phyloP scores from a whole-genome alignment of 2,329 filamentous ascomycete genomes.

The Coniochaeta prunicola region DNA sequence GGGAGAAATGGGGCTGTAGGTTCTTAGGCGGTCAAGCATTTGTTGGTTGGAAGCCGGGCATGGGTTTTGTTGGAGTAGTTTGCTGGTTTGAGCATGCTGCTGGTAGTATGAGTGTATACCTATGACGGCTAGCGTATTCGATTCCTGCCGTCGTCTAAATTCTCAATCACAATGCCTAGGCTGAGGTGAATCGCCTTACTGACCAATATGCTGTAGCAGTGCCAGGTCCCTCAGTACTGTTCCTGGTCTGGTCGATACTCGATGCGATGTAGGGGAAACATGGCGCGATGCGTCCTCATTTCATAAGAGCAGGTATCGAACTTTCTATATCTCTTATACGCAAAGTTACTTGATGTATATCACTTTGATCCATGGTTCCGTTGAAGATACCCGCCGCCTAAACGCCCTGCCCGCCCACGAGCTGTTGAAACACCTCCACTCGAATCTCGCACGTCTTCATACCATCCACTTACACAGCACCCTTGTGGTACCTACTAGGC shows the following conservation, averaged over 20 bases:
- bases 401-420: not conserved
- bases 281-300: no score
- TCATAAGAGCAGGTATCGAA: no score
- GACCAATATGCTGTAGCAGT: no score
- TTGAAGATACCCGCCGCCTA: not conserved
- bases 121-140: not conserved
- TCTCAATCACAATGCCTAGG: no score
- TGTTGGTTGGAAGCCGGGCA: not conserved
- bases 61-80: not conserved
- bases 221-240: no score
- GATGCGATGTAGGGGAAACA: no score
- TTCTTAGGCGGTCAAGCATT: not conserved
- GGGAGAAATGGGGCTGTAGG: not conserved
- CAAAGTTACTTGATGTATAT: no score
- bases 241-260: no score
- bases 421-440: not conserved
- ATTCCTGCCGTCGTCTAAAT: not conserved
- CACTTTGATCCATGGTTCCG: not conserved
- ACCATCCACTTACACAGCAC: slow-evolving; percentile 3
- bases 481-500: slow-evolving; percentile 66
- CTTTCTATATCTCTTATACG: no score
- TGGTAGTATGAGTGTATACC: not conserved
- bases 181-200: no score
- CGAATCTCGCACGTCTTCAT: not conserved
- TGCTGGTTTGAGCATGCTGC: not conserved